Evolutionary conservation across 163 green algal genomes (phyloP).

Genomic region (Prototheca cutis): DNA sequence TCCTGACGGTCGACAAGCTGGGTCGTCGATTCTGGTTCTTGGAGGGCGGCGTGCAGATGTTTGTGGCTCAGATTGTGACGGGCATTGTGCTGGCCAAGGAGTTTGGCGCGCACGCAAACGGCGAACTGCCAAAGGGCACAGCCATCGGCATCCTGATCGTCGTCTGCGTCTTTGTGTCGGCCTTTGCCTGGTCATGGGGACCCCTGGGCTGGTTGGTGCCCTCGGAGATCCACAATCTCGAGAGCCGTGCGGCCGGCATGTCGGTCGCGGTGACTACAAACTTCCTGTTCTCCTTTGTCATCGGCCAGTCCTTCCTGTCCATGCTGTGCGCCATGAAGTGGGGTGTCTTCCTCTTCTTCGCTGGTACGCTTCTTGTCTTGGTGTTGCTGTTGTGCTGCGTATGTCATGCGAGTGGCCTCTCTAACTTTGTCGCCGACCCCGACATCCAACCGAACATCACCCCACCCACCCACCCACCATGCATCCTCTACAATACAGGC

Average conservation of each 20-base stretch:
- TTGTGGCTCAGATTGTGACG: slow-evolving; percentile 39
- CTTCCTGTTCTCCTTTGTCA: slow-evolving; percentile 67
- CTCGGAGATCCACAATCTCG: slow-evolving; percentile 42
- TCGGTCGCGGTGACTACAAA: slow-evolving; percentile 47
- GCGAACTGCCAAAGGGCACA: slow-evolving; percentile 25
- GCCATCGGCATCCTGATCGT: slow-evolving; percentile 54
- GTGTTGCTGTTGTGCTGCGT: no score
- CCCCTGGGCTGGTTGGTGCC: slow-evolving; percentile 43
- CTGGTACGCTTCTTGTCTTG: no score
- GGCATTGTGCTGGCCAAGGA: slow-evolving; percentile 34
- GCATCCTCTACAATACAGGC: no score
- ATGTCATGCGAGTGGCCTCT: no score
- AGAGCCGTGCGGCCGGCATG: slow-evolving; percentile 50
- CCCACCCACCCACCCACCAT: no score
- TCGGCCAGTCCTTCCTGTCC: slow-evolving; percentile 63
- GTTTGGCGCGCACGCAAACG: slow-evolving; percentile 21
- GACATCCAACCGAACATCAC: no score
- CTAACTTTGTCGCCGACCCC: no score
- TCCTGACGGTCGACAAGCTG: slow-evolving; percentile 46
- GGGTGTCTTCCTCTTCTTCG: slow-evolving; percentile 73
- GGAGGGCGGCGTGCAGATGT: slow-evolving; percentile 48
- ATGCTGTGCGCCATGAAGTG: slow-evolving; percentile 51
- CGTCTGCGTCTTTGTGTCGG: slow-evolving; percentile 36
- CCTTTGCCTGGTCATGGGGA: slow-evolving; percentile 40
- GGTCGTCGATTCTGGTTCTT: slow-evolving; percentile 48